These are phyloP conservation scores for Tardiomyces blankii DNA, from an alignment of 1,139 yeast genomes.

Conservation along the genomic window DNA sequence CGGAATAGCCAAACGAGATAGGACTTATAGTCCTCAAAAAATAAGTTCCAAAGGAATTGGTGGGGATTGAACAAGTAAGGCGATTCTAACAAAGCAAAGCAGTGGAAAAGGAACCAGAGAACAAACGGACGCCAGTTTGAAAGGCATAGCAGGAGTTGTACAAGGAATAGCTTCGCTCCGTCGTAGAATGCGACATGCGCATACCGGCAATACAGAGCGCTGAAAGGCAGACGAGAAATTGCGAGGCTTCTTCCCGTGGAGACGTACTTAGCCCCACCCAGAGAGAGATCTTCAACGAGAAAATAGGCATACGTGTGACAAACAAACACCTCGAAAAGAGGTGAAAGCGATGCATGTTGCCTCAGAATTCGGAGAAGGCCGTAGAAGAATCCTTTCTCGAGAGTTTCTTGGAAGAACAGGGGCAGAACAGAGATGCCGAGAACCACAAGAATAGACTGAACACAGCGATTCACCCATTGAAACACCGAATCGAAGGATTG, in stretches of 20 bases:
- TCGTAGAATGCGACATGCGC: slow-evolving; percentile 53
- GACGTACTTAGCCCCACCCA: slow-evolving; percentile 79
- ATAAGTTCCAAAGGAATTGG: slow-evolving; percentile 60
- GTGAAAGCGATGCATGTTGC: slow-evolving; percentile 66
- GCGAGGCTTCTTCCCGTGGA: slow-evolving; percentile 86
- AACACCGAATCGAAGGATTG: slow-evolving; percentile 62
- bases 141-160: slow-evolving; percentile 50
- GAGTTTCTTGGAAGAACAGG: slow-evolving; percentile 61
- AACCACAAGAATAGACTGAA: slow-evolving; percentile 70
- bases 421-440: slow-evolving; percentile 80
- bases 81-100: slow-evolving; percentile 59
- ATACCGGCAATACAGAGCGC: slow-evolving; percentile 51
- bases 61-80: slow-evolving; percentile 84
- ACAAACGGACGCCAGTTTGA: slow-evolving; percentile 70
- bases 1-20: slow-evolving; percentile 58
- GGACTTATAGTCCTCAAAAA: slow-evolving; percentile 59
- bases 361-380: slow-evolving; percentile 48
- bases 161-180: slow-evolving; percentile 47
- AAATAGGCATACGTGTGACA: slow-evolving; percentile 76
- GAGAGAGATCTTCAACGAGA: slow-evolving; percentile 51
- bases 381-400: slow-evolving; percentile 63
- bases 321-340: slow-evolving; percentile 78
- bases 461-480: slow-evolving; percentile 73
- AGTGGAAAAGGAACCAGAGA: slow-evolving; percentile 77
- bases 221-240: slow-evolving; percentile 51